Conservation (phyloP, 139 green algal genomes). For the Spirogloea muscicola region DNA sequence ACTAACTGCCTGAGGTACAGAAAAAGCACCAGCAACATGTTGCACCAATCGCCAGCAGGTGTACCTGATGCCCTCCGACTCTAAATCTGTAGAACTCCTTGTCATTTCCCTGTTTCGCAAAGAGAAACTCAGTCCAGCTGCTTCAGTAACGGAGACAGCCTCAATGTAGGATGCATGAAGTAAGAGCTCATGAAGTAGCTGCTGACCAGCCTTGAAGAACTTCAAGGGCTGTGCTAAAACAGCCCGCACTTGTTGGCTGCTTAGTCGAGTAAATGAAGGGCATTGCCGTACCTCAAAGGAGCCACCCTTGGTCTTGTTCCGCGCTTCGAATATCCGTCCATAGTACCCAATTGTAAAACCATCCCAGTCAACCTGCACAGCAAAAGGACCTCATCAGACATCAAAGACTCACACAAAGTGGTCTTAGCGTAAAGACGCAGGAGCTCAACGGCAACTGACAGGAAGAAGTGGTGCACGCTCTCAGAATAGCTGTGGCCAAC, state of each 20-base stretch:
- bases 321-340: conserved; percentile 54
- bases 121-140: no score
- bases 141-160: no score
- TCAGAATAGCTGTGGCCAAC: not conserved
- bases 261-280: no score
- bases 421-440: not conserved
- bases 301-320: conserved; percentile 56
- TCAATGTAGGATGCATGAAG: no score
- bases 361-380: conserved; percentile 77
- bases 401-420: not conserved
- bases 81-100: conserved; percentile 53
- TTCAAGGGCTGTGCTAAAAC: no score
- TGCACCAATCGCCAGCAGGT: no score
- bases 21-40: not conserved
- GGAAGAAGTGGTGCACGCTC: not conserved
- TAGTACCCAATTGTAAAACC: conserved; percentile 90
- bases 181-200: no score
- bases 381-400: not conserved
- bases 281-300: conserved; percentile 52
- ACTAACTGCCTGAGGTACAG: not conserved
- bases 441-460: conserved; percentile 4
- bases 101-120: conserved; percentile 49
- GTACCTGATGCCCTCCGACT: conserved; percentile 36
- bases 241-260: no score
- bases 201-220: no score